Evolutionary conservation across 768 basidiomycete genomes (phyloP).

Genomic region (Asterophora lycoperdoides): DNA sequence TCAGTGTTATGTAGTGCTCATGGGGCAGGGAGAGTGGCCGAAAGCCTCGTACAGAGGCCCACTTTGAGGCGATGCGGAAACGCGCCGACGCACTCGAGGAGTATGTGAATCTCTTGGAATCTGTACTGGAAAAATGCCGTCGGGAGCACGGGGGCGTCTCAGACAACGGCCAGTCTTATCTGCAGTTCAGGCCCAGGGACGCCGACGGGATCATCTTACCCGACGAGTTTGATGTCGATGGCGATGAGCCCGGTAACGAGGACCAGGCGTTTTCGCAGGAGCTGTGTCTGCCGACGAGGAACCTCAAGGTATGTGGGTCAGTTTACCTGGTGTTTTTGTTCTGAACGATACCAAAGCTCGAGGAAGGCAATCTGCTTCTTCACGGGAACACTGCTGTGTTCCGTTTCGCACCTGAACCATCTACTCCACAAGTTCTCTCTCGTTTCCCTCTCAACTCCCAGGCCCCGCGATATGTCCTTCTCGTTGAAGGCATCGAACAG

Average conservation of each 20-base stretch:
- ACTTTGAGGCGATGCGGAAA: slow-evolving; percentile 42
- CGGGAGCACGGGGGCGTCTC: slow-evolving; percentile 31
- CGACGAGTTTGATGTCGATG: slow-evolving; percentile 18
- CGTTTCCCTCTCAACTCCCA: slow-evolving; percentile 38
- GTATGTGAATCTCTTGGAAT: slow-evolving; percentile 39
- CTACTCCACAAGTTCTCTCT: slow-evolving; percentile 20
- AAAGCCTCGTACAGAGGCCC: slow-evolving; percentile 40
- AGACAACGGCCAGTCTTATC: slow-evolving; percentile 25
- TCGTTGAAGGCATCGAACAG: slow-evolving; percentile 37
- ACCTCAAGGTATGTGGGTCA: slow-evolving; percentile 29
- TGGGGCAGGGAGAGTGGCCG: slow-evolving; percentile 40
- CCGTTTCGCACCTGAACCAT: slow-evolving; percentile 29
- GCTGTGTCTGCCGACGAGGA: slow-evolving; percentile 35
- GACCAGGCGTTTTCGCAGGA: slow-evolving; percentile 31
- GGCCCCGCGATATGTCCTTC: slow-evolving; percentile 35
- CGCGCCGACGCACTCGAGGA: slow-evolving; percentile 34
- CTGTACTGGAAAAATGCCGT: slow-evolving; percentile 37
- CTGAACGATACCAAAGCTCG: slow-evolving; percentile 24
- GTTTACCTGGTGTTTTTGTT: neutral
- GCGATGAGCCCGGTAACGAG: slow-evolving; percentile 21
- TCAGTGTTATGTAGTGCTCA: slow-evolving; percentile 30
- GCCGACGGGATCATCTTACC: slow-evolving; percentile 17
- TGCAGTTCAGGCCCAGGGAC: slow-evolving; percentile 27
- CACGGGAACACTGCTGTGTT: slow-evolving; percentile 43
- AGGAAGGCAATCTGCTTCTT: slow-evolving; percentile 36